phyloP scores from a whole-genome alignment of 805 yeast genomes.

The Hemisphaericaspora nanyangensis region DNA sequence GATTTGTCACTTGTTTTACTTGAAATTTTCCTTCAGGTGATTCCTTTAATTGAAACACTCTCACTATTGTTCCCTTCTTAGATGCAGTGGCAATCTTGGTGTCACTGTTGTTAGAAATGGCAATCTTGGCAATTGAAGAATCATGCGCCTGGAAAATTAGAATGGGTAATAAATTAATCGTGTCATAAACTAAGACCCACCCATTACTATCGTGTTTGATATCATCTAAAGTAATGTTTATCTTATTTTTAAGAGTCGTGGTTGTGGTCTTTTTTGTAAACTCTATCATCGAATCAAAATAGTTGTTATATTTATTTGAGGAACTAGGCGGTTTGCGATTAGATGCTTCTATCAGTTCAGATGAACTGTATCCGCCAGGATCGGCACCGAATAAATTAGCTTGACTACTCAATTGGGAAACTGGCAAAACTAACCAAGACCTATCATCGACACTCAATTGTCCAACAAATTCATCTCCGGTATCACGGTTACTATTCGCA shows the following conservation, averaged over 20 bases:
- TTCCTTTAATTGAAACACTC: conserved; percentile 25
- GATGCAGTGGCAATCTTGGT: conserved; percentile 38
- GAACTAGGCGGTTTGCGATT: no score
- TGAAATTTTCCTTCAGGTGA: conserved; percentile 11
- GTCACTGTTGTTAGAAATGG: conserved; percentile 23
- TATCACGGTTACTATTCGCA: conserved; percentile 1
- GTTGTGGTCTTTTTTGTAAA: conserved; percentile 20
- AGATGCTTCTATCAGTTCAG: neutral
- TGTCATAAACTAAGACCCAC: conserved; percentile 40
- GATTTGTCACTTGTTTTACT: conserved; percentile 27
- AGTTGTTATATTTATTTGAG: no score
- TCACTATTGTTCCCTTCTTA: conserved; percentile 39
- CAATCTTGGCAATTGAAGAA: conserved; percentile 29
- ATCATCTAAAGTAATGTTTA: conserved; percentile 22
- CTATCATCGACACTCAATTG: conserved; percentile 34
- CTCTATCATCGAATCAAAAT: conserved; percentile 19
- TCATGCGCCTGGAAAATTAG: conserved; percentile 39
- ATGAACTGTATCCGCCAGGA: neutral
- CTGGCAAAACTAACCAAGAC: conserved; percentile 34
- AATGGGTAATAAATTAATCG: conserved; percentile 27
- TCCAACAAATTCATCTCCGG: conserved; percentile 22
- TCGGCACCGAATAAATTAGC: conserved; percentile 26
- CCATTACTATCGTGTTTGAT: conserved; percentile 25
- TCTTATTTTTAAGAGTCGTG: conserved; percentile 9
- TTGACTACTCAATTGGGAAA: conserved; percentile 23